phyloP scores from a whole-genome alignment of 129 eudicot genomes.

The Lactuca sativa region DNA sequence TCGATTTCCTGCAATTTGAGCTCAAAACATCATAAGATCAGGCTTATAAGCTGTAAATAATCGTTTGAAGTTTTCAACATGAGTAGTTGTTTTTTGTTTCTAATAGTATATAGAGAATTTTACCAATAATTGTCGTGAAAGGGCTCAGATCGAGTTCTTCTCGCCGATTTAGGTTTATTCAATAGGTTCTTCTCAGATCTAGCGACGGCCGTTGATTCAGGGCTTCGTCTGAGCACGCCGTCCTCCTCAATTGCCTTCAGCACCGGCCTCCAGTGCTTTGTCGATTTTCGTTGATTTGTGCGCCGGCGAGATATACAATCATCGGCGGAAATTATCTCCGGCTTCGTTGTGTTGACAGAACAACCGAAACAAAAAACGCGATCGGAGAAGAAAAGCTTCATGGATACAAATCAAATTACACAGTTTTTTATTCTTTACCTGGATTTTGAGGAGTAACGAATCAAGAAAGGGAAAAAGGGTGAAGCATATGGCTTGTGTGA shows the following conservation, averaged over 20 bases:
- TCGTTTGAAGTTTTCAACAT: background rate
- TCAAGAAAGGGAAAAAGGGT: background rate
- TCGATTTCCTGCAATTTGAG: slow-evolving; percentile 8
- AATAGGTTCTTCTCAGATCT: slow-evolving; percentile 1
- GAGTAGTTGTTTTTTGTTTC: background rate
- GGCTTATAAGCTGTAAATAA: background rate
- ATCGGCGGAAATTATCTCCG: slow-evolving; percentile 1
- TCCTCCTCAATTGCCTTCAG: background rate
- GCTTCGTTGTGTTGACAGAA: background rate
- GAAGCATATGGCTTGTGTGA: background rate
- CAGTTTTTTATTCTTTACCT: background rate
- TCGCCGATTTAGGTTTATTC: background rate
- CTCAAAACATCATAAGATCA: background rate
- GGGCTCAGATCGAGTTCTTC: slow-evolving; percentile 13
- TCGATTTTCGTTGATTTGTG: slow-evolving; percentile 2
- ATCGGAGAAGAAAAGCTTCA: slow-evolving; percentile 9
- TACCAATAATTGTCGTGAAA: background rate
- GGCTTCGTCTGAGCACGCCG: background rate
- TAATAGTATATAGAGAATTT: background rate
- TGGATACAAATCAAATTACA: background rate
- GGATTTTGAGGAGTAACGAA: background rate
- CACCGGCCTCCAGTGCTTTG: slow-evolving; percentile 5
- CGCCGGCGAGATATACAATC: background rate
- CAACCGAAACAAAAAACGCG: slow-evolving; percentile 9
- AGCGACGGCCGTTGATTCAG: background rate